phyloP scores from a whole-genome alignment of 495 filamentous ascomycete species.

The Aspergillus leporis region DNA sequence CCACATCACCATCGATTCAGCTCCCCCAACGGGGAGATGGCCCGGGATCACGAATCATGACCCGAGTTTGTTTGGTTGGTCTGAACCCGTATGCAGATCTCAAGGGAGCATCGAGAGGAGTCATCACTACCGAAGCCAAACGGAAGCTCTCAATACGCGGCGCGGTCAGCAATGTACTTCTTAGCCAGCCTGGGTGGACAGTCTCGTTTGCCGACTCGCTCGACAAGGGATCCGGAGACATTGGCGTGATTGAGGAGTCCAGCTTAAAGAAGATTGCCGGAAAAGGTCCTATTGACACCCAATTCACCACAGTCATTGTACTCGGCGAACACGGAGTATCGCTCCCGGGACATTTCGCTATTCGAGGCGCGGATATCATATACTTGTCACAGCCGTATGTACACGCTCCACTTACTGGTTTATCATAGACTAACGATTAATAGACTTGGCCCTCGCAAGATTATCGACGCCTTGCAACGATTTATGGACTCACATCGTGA shows the following conservation, averaged over 20 bases:
- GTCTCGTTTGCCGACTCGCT: slow-evolving; percentile 33
- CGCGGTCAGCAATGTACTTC: slow-evolving; percentile 32
- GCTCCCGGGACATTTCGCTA: slow-evolving; percentile 7
- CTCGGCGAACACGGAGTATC: slow-evolving; percentile 24
- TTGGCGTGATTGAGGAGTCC: slow-evolving; percentile 34
- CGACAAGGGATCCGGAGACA: slow-evolving; percentile 27
- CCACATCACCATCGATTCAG: not conserved
- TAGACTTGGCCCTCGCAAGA: slow-evolving; percentile 37
- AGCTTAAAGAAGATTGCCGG: slow-evolving; percentile 16
- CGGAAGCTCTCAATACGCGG: slow-evolving; percentile 37
- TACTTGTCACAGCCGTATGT: slow-evolving; percentile 38
- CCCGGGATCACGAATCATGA: not conserved
- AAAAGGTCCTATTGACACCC: slow-evolving; percentile 13
- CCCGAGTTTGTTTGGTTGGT: slow-evolving; percentile 30
- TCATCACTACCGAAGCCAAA: slow-evolving; percentile 30
- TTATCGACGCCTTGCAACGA: slow-evolving; percentile 27
- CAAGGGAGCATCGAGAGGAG: slow-evolving; percentile 26
- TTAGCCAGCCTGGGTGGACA: slow-evolving; percentile 30
- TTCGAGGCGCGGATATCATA: slow-evolving; percentile 20
- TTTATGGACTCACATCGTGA: slow-evolving; percentile 14
- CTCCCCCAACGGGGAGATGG: not conserved
- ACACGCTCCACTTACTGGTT: no score
- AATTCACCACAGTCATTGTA: slow-evolving; percentile 31
- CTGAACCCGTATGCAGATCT: slow-evolving; percentile 33
- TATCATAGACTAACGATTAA: slow-evolving; percentile 13